Base-by-base conservation (phyloP, 2,329 filamentous ascomycete genomes). In the Fusarium coicis region DNA sequence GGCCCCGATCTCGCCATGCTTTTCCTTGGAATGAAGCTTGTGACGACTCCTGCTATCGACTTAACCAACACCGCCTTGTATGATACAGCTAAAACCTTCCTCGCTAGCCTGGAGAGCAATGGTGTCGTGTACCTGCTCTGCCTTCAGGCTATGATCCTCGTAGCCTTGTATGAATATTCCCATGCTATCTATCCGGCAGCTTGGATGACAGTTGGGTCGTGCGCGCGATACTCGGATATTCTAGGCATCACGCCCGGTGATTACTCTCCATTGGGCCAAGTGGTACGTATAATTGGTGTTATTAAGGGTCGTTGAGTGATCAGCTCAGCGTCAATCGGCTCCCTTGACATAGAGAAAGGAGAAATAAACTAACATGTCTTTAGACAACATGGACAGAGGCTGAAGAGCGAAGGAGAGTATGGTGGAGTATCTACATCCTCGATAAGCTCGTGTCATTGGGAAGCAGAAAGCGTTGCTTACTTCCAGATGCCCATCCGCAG, bases 401-500 rank as follows among this genome's bases (percentile, higher is more conserved):
- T 1, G 28, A 49, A 14, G 46, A 49, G 28, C n/a, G 46, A 7
- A 53, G 32, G 7, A 37, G 34, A 16, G 34, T 53, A 7, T 53
- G 50, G 50, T 53, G 50, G 50, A 28, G 18, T 21, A 37, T 53
- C 18, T 53, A 37, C 4, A 28, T 37, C n/a, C 32, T 53, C 3
- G 34, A 53, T 5, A 53, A 28, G 14, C 18, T 53, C 14, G 23
- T 37, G 10, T 28, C 50, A 16, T 10, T 53, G 10, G 34, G 50
- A 26, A 53, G 23, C 2, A 53, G 32, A 21, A 53, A 28, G 34
- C 50, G 23, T 7, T 53, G 34, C 18, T 26, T 53, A 1, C 16
- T 53, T 21, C 7, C 23, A 0, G 23, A 37, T 9, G 2, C 0
- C 23, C 4, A 28, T 1, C 18, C 50, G 2, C 12, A 12, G 7